Evolutionary conservation across 305 asterid species (phyloP), one percentile per base, ranked within the genome.

Genomic region (Coffea humblotiana): DNA sequence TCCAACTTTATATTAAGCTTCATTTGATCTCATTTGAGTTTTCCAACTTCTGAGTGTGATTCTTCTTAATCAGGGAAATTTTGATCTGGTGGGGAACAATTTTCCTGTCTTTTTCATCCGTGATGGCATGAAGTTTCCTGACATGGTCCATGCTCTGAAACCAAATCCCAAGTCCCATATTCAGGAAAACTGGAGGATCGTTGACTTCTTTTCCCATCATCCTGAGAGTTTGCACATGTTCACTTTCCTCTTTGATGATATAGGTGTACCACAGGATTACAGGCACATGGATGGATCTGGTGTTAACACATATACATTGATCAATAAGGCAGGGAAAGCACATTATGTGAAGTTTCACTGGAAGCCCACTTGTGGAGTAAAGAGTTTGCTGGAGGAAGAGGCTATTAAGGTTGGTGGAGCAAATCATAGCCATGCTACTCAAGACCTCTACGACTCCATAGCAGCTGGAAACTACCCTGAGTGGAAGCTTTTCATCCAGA

Each of bases 161-260:
- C 90, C 90, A 51, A 87, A 87, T 71, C 90, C 90, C 19, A 87
- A 84, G 77, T 87, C 90, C 76, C 90, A 87, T 72, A 87, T 87
- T 68, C 90, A 84, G 60, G 90, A 87, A 64, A 78, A 74, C 51
- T 84, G 88, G 90, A 83, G 90, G 54, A 81, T 87, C 45, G 74
- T 87, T 19, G 90, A 87, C 73, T 87, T 87, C 77, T 87, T 87
- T 76, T 87, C 90, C 23, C 87, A 84, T 67, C 90, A 84, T 6
- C 90, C 90, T 0, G 90, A 87, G 27, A 84, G 88, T 61, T 70
- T 87, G 83, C 90, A 87, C 78, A 87, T 85, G 76, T 87, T 87
- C 71, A 80, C 90, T 51, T 87, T 83, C 72, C 86, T 87, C 79
- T 87, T 84, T 52, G 90, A 87, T 64, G 90, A 87, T 65, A 40